Conservation (phyloP, 257 asterid genomes). For the Anisodus acutangulus region DNA sequence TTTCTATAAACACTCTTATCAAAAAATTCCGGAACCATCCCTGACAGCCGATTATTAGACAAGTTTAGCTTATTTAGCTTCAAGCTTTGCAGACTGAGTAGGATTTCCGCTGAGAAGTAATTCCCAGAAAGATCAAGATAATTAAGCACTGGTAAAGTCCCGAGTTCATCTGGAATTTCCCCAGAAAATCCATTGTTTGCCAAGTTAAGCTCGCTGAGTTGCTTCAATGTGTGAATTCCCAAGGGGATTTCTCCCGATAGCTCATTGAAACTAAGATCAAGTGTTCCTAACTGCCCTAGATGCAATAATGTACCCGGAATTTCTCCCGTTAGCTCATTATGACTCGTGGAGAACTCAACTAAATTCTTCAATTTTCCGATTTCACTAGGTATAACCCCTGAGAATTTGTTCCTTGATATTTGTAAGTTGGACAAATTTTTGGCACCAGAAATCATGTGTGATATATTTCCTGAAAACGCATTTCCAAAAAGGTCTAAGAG, state of each 20-base stretch:
- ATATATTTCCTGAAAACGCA: conserved; percentile 64
- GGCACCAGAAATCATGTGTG: conserved; percentile 59
- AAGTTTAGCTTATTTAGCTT: conserved; percentile 68
- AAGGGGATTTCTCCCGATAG: conserved; percentile 64
- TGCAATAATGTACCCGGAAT: conserved; percentile 59
- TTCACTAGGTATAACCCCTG: conserved; percentile 66
- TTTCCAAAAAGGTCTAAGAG: conserved; percentile 65
- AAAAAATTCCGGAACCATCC: conserved; percentile 62
- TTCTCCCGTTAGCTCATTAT: conserved; percentile 59
- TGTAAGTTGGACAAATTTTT: conserved; percentile 53
- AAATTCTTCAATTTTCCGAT: conserved; percentile 55
- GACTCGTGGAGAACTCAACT: conserved; percentile 50
- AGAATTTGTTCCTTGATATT: conserved; percentile 60
- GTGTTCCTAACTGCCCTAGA: conserved; percentile 52
- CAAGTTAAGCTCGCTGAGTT: conserved; percentile 69
- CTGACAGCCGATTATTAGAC: conserved; percentile 66
- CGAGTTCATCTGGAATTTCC: conserved; percentile 65
- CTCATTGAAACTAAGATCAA: conserved; percentile 64
- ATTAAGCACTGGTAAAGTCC: conserved; percentile 64
- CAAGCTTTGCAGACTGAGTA: conserved; percentile 60
- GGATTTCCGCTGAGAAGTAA: conserved; percentile 59
- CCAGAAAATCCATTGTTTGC: conserved; percentile 65
- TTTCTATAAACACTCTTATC: conserved; percentile 47
- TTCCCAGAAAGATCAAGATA: conserved; percentile 83
- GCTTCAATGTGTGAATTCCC: conserved; percentile 51